phyloP scores from a whole-genome alignment of 1,284 basidiomycete genomes.

The Trichosporon inkin region DNA sequence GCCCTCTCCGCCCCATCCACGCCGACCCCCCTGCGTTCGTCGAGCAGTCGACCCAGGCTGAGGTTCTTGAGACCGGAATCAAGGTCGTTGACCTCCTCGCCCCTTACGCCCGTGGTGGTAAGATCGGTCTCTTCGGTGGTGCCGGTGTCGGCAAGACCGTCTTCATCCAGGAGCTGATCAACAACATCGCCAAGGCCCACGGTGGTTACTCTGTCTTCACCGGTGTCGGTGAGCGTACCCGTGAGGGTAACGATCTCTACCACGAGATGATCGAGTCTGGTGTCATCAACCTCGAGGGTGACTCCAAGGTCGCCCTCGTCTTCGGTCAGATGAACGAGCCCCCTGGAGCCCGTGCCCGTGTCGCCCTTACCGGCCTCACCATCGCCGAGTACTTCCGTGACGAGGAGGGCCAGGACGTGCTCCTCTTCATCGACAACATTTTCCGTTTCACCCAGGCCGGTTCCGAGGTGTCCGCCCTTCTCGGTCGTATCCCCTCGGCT shows the following conservation, averaged over 20 bases:
- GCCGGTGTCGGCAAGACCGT: constrained; percentile 99
- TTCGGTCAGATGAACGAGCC: constrained; percentile 99
- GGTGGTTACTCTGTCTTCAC: constrained; percentile 99
- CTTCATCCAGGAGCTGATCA: constrained; percentile 94
- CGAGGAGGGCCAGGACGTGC: constrained; percentile 99
- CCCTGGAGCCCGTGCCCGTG: constrained; percentile 99
- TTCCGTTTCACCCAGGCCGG: constrained; percentile 99
- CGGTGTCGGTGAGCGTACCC: constrained; percentile 94
- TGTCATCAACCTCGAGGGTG: constrained; percentile 98
- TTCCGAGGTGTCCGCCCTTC: constrained; percentile 98
- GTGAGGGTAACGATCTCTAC: constrained; percentile 99
- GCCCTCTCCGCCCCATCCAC: constrained; percentile 86
- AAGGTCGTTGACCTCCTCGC: constrained; percentile 99
- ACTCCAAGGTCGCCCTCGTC: constrained; percentile 98
- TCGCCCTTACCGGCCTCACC: constrained; percentile 96
- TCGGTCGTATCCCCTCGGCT: constrained; percentile 99
- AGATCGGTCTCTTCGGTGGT: constrained; percentile 99
- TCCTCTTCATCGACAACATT: constrained; percentile 99
- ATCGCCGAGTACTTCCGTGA: constrained; percentile 99
- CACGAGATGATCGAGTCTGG: constrained; percentile 99
- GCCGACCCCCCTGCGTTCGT: constrained; percentile 94
- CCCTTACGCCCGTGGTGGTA: constrained; percentile 99
- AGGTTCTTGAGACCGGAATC: constrained; percentile 99
- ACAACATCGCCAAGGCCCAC: constrained; percentile 99
- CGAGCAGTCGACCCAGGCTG: constrained; percentile 95